Percentiles rank a stretch among this genome's conserved stretches.
Evolutionary conservation across 2,329 filamentous ascomycete species (phyloP).

Genomic region (Coniochaeta ligniaria): DNA sequence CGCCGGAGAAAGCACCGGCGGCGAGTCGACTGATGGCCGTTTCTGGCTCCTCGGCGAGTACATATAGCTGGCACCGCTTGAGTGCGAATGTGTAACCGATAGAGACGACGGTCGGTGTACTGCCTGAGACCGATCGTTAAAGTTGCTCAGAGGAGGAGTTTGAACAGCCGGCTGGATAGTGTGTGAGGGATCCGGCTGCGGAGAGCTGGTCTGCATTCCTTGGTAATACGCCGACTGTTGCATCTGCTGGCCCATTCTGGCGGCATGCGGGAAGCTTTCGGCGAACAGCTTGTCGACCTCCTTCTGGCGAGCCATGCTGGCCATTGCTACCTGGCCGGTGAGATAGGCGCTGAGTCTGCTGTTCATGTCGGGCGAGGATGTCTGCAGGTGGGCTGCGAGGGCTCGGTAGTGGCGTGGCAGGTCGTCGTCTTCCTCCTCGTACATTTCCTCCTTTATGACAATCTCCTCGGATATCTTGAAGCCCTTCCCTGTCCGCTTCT

Average conservation of each 20-base stretch:
- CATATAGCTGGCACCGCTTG: background rate
- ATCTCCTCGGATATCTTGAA: constrained; percentile 80
- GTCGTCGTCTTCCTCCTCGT: constrained; percentile 88
- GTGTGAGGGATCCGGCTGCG: background rate
- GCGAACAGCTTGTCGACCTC: constrained; percentile 40
- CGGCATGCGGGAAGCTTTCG: constrained; percentile 34
- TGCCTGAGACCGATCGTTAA: background rate
- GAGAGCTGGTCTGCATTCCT: constrained; percentile 12
- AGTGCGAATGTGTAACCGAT: background rate
- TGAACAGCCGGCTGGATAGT: background rate
- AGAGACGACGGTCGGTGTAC: background rate
- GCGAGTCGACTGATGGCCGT: background rate
- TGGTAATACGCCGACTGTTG: constrained; percentile 19
- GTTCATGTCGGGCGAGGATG: constrained; percentile 53
- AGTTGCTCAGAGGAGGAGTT: background rate
- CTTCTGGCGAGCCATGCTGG: constrained; percentile 33
- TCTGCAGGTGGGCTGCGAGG: constrained; percentile 56
- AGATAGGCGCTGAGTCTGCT: constrained; percentile 46
- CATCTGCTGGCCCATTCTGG: constrained; percentile 21
- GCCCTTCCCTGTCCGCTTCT: constrained; percentile 74
- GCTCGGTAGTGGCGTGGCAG: constrained; percentile 56
- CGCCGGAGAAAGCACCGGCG: constrained; percentile 5
- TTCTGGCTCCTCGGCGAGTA: background rate
- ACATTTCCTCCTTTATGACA: constrained; percentile 89
- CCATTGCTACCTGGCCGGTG: constrained; percentile 34